Evolutionary conservation across 495 filamentous ascomycete species (phyloP).

Genomic region (Hyaloscypha finlandica): DNA sequence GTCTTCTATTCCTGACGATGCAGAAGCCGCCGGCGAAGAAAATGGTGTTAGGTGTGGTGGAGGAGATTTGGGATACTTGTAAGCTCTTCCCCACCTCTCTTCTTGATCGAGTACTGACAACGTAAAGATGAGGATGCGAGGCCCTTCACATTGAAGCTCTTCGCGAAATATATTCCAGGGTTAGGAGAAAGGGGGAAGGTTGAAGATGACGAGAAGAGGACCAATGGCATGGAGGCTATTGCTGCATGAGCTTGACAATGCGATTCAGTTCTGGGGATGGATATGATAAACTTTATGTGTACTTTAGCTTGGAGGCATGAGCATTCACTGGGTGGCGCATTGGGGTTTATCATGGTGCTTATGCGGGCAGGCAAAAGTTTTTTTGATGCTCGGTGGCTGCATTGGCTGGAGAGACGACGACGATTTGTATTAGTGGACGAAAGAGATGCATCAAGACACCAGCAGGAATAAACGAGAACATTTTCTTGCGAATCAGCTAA

Average conservation of each 20-base stretch:
- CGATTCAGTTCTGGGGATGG: constrained; percentile 1
- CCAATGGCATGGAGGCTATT: constrained; percentile 13
- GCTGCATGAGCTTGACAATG: constrained; percentile 8
- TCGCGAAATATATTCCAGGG: constrained; percentile 53
- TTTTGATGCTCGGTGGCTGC: background rate
- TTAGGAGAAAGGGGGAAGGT: constrained; percentile 38
- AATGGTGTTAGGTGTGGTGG: constrained; percentile 76
- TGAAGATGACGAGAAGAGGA: constrained; percentile 20
- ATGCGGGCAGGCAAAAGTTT: background rate
- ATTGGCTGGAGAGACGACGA: background rate
- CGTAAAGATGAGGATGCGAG: constrained; percentile 48
- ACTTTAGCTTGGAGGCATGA: constrained; percentile 7
- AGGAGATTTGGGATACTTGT: constrained; percentile 86
- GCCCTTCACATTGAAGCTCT: constrained; percentile 53
- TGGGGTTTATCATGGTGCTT: background rate
- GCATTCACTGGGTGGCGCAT: background rate
- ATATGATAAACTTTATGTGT: constrained; percentile 15
- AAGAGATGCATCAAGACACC: background rate
- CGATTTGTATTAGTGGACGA: background rate
- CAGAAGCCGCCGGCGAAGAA: constrained; percentile 82
- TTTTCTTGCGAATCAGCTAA: background rate
- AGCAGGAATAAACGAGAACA: background rate
- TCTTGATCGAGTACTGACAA: constrained; percentile 19
- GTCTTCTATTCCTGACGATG: constrained; percentile 73
- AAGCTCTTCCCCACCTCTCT: constrained; percentile 34